These are phyloP conservation scores for Scytalidium lignicola DNA, from an alignment of 2,329 filamentous ascomycete species.

Conservation along the genomic window DNA sequence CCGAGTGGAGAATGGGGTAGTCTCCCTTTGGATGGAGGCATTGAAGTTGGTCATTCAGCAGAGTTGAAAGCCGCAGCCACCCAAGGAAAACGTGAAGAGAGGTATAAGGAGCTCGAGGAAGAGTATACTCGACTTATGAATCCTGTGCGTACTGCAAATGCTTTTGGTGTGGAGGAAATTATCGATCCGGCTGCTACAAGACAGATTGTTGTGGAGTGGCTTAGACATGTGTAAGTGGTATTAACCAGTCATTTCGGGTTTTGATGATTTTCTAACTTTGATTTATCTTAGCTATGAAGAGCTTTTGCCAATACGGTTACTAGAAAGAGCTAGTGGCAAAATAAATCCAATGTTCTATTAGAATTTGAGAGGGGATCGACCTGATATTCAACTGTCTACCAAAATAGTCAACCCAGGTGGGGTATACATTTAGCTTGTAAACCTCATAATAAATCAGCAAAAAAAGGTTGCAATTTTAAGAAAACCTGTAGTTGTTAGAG, in stretches of 20 bases:
- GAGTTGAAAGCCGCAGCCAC: constrained; percentile 52
- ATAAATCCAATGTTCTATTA: constrained; percentile 37
- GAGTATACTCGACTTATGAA: constrained; percentile 60
- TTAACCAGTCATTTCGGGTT: neutral
- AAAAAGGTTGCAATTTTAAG: no score
- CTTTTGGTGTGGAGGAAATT: constrained; percentile 60
- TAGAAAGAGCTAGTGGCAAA: constrained; percentile 34
- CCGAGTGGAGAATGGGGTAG: constrained; percentile 59
- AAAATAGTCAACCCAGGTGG: no score
- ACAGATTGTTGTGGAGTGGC: constrained; percentile 49
- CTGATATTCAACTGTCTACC: no score
- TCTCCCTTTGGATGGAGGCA: constrained; percentile 57
- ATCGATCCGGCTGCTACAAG: constrained; percentile 58
- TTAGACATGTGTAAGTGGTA: constrained; percentile 40
- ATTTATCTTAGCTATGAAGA: constrained; percentile 16
- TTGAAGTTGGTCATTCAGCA: constrained; percentile 57
- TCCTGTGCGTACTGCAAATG: constrained; percentile 57
- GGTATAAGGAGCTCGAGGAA: constrained; percentile 52
- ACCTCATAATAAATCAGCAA: no score
- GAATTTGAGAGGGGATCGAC: neutral
- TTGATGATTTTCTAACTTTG: neutral
- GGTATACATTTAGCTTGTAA: no score
- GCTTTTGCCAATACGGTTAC: constrained; percentile 17
- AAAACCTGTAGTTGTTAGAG: no score
- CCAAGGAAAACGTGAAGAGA: constrained; percentile 41